phyloP scores from a whole-genome alignment of 1,139 yeast species.

The Yamadazyma diddensiae region DNA sequence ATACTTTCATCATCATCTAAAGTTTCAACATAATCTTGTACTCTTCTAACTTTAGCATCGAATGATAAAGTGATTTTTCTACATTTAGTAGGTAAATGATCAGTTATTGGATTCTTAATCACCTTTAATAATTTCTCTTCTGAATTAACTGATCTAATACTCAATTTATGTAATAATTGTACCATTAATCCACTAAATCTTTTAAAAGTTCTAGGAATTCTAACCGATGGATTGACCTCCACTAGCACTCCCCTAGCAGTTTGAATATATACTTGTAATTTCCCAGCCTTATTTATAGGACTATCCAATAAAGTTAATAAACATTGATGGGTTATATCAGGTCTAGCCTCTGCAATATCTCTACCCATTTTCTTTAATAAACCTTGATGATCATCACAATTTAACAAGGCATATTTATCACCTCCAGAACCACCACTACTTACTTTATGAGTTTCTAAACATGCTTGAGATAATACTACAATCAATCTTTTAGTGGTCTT shows the following conservation, averaged over 20 bases:
- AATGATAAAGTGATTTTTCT: conserved; percentile 91
- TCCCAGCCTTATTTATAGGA: conserved; percentile 96
- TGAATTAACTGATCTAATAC: conserved; percentile 90
- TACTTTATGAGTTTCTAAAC: conserved; percentile 90
- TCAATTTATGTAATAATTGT: conserved; percentile 84
- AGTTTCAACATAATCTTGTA: conserved; percentile 81
- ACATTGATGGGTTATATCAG: conserved; percentile 97
- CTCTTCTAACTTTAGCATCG: conserved; percentile 85
- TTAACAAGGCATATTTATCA: conserved; percentile 86
- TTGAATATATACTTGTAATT: conserved; percentile 91
- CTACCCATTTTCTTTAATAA: conserved; percentile 91
- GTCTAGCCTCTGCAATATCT: conserved; percentile 96
- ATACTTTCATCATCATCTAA: conserved; percentile 88
- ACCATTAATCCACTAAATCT: conserved; percentile 98
- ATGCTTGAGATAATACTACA: conserved; percentile 92
- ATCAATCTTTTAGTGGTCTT: conserved; percentile 80
- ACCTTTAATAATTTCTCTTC: conserved; percentile 92
- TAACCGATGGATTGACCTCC: conserved; percentile 93
- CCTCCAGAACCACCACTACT: conserved; percentile 76
- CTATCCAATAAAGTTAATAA: conserved; percentile 88
- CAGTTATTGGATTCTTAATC: conserved; percentile 94
- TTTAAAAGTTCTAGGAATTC: conserved; percentile 97
- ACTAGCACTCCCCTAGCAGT: conserved; percentile 92
- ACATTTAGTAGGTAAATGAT: conserved; percentile 94
- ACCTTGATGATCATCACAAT: conserved; percentile 98